Percentiles rank a stretch among this genome's conserved stretches.
Conservation (phyloP, 2,329 filamentous ascomycete genomes). For the Ophiostoma ips region DNA sequence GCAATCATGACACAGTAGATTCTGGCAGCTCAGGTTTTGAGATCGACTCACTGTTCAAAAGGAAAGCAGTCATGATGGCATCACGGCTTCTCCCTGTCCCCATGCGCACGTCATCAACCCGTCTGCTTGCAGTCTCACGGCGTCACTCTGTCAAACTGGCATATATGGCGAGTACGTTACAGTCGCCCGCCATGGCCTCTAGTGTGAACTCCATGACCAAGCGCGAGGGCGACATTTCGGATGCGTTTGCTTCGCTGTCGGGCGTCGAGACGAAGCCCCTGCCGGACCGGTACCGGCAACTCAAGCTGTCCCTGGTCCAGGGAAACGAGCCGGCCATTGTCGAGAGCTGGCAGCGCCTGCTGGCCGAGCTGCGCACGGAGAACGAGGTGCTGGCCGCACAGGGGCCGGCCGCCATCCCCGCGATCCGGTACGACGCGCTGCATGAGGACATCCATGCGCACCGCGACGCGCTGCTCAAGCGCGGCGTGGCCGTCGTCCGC, state of each 20-base stretch:
- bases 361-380: slow-evolving; percentile 13
- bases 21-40: too few relatives aligned
- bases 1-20: too few relatives aligned
- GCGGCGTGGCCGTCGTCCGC: slow-evolving; percentile 50
- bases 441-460: slow-evolving; percentile 23
- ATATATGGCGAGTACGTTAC: slow-evolving; percentile 1
- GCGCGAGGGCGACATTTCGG: slow-evolving; percentile 48
- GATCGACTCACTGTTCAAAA: too few relatives aligned
- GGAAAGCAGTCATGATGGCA: not conserved
- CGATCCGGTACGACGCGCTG: slow-evolving; percentile 33
- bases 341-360: slow-evolving; percentile 17
- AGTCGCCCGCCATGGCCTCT: not conserved
- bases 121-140: too few relatives aligned
- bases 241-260: slow-evolving; percentile 46
- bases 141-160: slow-evolving; percentile 10
- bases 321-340: slow-evolving; percentile 34
- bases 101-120: too few relatives aligned
- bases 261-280: slow-evolving; percentile 31
- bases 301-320: slow-evolving; percentile 39
- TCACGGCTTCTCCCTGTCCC: not conserved
- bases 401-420: slow-evolving; percentile 37
- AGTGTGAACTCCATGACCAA: slow-evolving; percentile 20
- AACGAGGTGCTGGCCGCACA: slow-evolving; percentile 27
- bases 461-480: slow-evolving; percentile 39
- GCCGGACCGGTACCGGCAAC: slow-evolving; percentile 38